A percentile compares a stretch with the other conserved stretches of the same genome.
Evolutionary conservation across 345 rosid species (phyloP).

Genomic region (Pseudoturritis turrita): DNA sequence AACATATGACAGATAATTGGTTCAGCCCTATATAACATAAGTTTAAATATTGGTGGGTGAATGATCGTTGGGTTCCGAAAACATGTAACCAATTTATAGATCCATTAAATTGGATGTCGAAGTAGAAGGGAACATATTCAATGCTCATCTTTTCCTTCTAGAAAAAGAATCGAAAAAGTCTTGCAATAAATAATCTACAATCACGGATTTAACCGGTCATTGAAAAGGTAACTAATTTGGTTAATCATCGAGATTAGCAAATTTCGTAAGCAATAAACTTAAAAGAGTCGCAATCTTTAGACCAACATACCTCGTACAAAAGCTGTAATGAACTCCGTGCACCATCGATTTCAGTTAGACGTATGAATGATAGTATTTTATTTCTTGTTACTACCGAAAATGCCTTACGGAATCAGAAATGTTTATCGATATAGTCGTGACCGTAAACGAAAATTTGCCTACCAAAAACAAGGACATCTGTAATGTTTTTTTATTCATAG

Average conservation of each 20-base stretch:
- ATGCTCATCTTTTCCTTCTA: not conserved
- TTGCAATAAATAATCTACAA: constrained; percentile 2
- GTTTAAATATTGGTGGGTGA: not conserved
- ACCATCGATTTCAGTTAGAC: not conserved
- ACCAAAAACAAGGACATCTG: too few species aligned
- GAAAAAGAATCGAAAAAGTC: constrained; percentile 4
- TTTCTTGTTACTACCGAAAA: not conserved
- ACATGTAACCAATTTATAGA: not conserved
- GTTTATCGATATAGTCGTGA: not conserved
- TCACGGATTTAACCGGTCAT: not conserved
- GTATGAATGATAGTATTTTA: not conserved
- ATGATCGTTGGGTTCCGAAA: constrained; percentile 3
- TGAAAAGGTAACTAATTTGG: not conserved
- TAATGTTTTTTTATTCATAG: too few species aligned
- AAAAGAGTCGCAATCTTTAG: not conserved
- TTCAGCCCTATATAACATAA: not conserved
- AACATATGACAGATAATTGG: not conserved
- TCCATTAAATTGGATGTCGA: constrained; percentile 19
- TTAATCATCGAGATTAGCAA: constrained; percentile 12
- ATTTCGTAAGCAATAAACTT: not conserved
- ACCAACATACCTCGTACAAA: constrained; percentile 19
- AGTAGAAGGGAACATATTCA: constrained; percentile 20
- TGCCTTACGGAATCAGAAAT: not conserved
- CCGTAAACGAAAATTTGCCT: too few species aligned
- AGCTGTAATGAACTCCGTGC: not conserved